phyloP scores from a whole-genome alignment of 805 yeast genomes.

The Saccharomyces eubayanus region DNA sequence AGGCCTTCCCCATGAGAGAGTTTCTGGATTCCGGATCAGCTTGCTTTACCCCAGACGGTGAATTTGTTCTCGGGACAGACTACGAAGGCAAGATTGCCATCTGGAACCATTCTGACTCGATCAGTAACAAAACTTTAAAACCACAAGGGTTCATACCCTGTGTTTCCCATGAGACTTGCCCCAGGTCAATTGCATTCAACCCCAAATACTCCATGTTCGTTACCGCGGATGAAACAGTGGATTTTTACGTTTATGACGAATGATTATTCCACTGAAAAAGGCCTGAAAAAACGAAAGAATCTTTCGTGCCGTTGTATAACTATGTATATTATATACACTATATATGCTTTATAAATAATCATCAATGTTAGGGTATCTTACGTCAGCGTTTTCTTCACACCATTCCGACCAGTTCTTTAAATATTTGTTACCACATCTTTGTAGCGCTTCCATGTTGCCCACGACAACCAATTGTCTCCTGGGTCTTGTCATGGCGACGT shows the following conservation, averaged over 20 bases:
- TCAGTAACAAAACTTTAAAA: slow-evolving; percentile 21
- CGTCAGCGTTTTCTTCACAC: slow-evolving; percentile 59
- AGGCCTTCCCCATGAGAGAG: slow-evolving; percentile 36
- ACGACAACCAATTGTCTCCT: slow-evolving; percentile 75
- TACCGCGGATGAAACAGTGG: slow-evolving; percentile 33
- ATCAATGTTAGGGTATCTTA: slow-evolving; percentile 55
- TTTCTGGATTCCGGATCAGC: slow-evolving; percentile 48
- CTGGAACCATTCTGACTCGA: slow-evolving; percentile 40
- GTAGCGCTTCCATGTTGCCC: slow-evolving; percentile 75
- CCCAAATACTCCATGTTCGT: slow-evolving; percentile 35
- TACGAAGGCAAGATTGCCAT: slow-evolving; percentile 44
- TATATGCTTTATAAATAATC: slow-evolving; percentile 6
- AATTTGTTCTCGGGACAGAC: slow-evolving; percentile 51
- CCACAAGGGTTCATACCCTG: slow-evolving; percentile 20
- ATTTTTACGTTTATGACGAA: slow-evolving; percentile 28
- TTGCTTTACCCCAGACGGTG: slow-evolving; percentile 61
- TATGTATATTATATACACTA: slow-evolving; percentile 1
- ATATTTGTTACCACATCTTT: slow-evolving; percentile 35
- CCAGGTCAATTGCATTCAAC: slow-evolving; percentile 35
- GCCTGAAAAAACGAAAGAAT: neutral
- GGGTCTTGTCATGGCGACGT: slow-evolving; percentile 91
- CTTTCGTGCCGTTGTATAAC: neutral
- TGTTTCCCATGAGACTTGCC: slow-evolving; percentile 31
- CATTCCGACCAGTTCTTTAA: slow-evolving; percentile 59
- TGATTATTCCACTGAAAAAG: neutral